Percentiles rank a stretch among this genome's conserved stretches.
phyloP scores from a whole-genome alignment of 2,329 filamentous ascomycete genomes.

The Onygenales sp. region DNA sequence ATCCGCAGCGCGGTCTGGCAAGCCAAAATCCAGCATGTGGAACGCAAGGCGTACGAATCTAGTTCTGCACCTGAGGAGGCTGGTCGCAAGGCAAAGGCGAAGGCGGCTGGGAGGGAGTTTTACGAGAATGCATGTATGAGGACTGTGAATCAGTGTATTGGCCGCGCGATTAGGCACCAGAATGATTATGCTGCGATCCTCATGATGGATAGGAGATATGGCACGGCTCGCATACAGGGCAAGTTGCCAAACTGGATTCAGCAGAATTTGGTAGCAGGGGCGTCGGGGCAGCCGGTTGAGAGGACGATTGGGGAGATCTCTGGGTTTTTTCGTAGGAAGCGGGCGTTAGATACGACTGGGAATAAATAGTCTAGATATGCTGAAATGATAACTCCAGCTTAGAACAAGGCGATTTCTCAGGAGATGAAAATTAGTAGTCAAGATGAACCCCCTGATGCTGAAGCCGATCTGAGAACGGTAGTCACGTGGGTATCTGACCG shows the following conservation, averaged over 20 bases:
- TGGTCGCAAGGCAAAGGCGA: slow-evolving; percentile 27
- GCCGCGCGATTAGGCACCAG: slow-evolving; percentile 78
- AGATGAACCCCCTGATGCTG: background rate
- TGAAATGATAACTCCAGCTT: background rate
- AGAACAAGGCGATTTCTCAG: background rate
- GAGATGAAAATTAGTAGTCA: background rate
- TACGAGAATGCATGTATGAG: slow-evolving; percentile 96
- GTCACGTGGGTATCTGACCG: background rate
- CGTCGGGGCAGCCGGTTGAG: slow-evolving; percentile 16
- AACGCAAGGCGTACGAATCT: slow-evolving; percentile 43
- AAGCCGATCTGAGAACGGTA: background rate
- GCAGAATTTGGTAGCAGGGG: slow-evolving; percentile 45
- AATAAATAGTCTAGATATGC: background rate
- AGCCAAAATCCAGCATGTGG: slow-evolving; percentile 79
- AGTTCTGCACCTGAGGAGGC: slow-evolving; percentile 17
- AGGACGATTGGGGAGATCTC: slow-evolving; percentile 20
- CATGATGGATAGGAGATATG: slow-evolving; percentile 72
- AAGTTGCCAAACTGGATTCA: slow-evolving; percentile 90
- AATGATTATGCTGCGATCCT: slow-evolving; percentile 87
- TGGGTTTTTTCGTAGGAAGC: slow-evolving; percentile 20
- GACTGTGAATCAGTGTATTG: slow-evolving; percentile 93
- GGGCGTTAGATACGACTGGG: slow-evolving; percentile 8
- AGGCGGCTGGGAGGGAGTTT: slow-evolving; percentile 58
- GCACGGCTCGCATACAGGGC: slow-evolving; percentile 57
- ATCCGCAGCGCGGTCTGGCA: slow-evolving; percentile 85